Percentiles rank a stretch among this genome's conserved stretches.
These are phyloP conservation scores for Sedum album DNA, from an alignment of 164 flowering plant species.

Conservation along the genomic window DNA sequence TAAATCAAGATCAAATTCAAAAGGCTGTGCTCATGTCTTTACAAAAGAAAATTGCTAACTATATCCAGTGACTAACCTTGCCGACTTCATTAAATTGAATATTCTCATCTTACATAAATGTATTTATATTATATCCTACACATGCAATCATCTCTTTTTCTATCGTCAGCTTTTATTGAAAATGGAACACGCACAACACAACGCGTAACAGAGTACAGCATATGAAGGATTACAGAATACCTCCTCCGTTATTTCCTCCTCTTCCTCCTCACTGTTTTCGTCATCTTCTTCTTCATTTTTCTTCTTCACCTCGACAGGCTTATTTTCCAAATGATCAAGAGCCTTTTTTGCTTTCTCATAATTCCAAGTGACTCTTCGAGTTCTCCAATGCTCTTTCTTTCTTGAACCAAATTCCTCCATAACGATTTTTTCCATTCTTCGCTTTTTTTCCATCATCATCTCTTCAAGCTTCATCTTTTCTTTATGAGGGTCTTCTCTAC, in stretches of 20 bases:
- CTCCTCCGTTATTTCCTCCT: conserved; percentile 75
- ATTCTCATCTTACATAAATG: background rate
- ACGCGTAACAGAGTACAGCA: background rate
- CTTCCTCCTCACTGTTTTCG: conserved; percentile 54
- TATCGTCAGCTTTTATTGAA: background rate
- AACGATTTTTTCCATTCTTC: conserved; percentile 41
- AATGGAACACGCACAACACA: background rate
- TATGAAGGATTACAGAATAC: conserved; percentile 29
- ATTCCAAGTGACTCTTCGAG: conserved; percentile 43
- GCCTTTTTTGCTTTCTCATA: conserved; percentile 66
- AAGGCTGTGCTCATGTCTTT: too few species aligned
- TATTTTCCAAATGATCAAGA: conserved; percentile 71
- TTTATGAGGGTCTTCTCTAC: conserved; percentile 58
- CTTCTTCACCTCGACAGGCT: conserved; percentile 41
- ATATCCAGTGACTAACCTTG: background rate
- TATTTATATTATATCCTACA: background rate
- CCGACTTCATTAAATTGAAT: background rate
- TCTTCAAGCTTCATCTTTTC: conserved; percentile 59
- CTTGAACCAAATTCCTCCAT: conserved; percentile 66
- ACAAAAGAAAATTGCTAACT: too few species aligned
- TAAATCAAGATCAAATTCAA: too few species aligned
- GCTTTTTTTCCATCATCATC: conserved; percentile 28
- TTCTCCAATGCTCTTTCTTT: conserved; percentile 64
- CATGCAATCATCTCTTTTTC: background rate
- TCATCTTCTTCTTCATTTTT: conserved; percentile 37